Conservation (phyloP, 768 basidiomycete genomes). For the Ramaria sp. region DNA sequence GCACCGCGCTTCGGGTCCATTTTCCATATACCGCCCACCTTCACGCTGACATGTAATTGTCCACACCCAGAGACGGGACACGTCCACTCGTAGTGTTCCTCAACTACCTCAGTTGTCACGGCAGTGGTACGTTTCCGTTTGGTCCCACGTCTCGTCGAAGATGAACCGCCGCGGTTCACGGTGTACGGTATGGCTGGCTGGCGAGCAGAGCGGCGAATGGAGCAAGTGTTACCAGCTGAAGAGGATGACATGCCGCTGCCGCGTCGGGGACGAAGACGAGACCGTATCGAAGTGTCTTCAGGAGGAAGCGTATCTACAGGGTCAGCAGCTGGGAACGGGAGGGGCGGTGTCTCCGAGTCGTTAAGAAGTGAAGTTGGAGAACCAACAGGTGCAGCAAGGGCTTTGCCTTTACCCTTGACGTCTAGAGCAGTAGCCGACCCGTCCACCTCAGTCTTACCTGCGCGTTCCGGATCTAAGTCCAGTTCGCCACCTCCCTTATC, state of each 20-base stretch:
- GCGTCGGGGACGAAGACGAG: slow-evolving; percentile 42
- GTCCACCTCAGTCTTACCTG: background rate
- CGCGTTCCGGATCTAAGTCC: background rate
- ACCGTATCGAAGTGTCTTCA: slow-evolving; percentile 36
- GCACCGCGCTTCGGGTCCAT: slow-evolving; percentile 39
- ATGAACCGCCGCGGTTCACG: too few species aligned
- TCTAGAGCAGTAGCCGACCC: background rate
- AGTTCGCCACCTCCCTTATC: slow-evolving; percentile 12
- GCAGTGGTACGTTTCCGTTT: slow-evolving; percentile 21
- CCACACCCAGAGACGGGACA: slow-evolving; percentile 58
- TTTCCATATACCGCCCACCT: slow-evolving; percentile 48
- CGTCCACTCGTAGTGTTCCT: slow-evolving; percentile 45
- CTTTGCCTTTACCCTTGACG: slow-evolving; percentile 26
- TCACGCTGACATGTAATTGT: slow-evolving; percentile 43
- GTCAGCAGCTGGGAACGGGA: background rate
- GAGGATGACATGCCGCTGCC: background rate
- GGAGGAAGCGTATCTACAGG: background rate
- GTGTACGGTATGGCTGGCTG: background rate
- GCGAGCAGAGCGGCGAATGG: slow-evolving; percentile 9
- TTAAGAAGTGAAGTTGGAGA: background rate
- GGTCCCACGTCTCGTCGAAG: slow-evolving; percentile 7
- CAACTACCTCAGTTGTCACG: slow-evolving; percentile 19
- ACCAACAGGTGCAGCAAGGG: background rate
- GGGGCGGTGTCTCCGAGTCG: slow-evolving; percentile 1
- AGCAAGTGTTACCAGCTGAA: background rate